Percentiles rank a stretch among this genome's conserved stretches.
Evolutionary conservation across 2,329 filamentous ascomycete genomes (phyloP).

Genomic region (Conoideocrella luteorostrata): DNA sequence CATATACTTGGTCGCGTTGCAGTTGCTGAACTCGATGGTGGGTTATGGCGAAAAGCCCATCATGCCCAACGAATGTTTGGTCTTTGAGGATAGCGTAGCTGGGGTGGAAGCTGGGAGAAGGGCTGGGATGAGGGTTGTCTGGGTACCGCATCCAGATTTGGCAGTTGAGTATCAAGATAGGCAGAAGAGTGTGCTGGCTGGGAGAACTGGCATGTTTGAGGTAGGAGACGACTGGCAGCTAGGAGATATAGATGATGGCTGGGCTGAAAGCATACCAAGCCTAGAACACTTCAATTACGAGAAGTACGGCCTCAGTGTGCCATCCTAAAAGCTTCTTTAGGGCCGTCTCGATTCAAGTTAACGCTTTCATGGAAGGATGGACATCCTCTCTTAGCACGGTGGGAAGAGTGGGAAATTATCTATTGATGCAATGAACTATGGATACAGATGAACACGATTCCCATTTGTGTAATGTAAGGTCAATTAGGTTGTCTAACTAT

Average conservation of each 20-base stretch:
- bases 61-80: slow-evolving; percentile 4
- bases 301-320: slow-evolving; percentile 20
- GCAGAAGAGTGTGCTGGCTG: slow-evolving; percentile 6
- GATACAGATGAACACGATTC: too few relatives aligned
- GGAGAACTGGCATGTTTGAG: slow-evolving; percentile 13
- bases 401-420: too few relatives aligned
- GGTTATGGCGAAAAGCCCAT: slow-evolving; percentile 30
- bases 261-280: slow-evolving; percentile 26
- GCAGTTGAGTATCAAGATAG: background rate
- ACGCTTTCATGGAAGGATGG: background rate
- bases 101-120: slow-evolving; percentile 1
- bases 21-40: background rate
- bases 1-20: slow-evolving; percentile 1
- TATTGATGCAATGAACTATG: too few relatives aligned
- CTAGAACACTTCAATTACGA: slow-evolving; percentile 29
- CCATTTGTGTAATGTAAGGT: too few relatives aligned
- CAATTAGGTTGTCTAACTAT: too few relatives aligned
- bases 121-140: slow-evolving; percentile 1
- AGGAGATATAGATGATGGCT: slow-evolving; percentile 28
- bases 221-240: slow-evolving; percentile 21
- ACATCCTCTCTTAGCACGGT: background rate
- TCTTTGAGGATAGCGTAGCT: slow-evolving; percentile 5
- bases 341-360: background rate
- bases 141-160: slow-evolving; percentile 1
- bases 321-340: slow-evolving; percentile 1